Conservation (phyloP, 1,139 yeast species). For the Geotrichum cucujoidarum region DNA sequence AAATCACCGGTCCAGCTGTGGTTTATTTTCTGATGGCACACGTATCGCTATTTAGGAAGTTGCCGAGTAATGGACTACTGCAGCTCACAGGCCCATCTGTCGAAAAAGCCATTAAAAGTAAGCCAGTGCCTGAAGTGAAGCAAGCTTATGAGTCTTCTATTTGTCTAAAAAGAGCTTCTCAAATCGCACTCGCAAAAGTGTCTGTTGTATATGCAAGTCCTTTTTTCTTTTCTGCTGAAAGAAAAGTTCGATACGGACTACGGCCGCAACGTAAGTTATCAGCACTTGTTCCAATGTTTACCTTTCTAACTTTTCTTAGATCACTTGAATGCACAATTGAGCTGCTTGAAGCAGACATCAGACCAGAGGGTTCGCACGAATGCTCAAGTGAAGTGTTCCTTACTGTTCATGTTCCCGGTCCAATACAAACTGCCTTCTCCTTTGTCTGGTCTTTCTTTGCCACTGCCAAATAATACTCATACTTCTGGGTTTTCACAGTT, state of each 20-base stretch:
- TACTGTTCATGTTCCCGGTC: slow-evolving; percentile 18
- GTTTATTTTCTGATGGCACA: slow-evolving; percentile 8
- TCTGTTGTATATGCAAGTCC: slow-evolving; percentile 12
- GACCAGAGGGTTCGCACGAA: neutral
- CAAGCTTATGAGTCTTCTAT: too few species aligned
- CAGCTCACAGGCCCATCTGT: slow-evolving; percentile 13
- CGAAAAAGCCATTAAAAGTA: slow-evolving; percentile 1
- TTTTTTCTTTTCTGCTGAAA: slow-evolving; percentile 7
- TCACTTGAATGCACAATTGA: slow-evolving; percentile 8
- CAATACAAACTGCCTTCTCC: slow-evolving; percentile 15
- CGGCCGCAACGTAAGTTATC: slow-evolving; percentile 17
- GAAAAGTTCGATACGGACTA: slow-evolving; percentile 13
- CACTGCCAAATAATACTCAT: neutral
- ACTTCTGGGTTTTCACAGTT: neutral
- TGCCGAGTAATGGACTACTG: slow-evolving; percentile 9
- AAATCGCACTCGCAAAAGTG: slow-evolving; percentile 5
- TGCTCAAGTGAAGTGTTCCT: slow-evolving; percentile 12
- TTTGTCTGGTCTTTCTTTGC: slow-evolving; percentile 5
- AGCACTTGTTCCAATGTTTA: neutral
- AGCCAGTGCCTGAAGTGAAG: too few species aligned
- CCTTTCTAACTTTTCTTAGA: slow-evolving; percentile 10
- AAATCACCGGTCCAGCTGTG: slow-evolving; percentile 1
- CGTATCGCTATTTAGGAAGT: slow-evolving; percentile 8
- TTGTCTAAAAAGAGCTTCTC: neutral
- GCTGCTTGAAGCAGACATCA: neutral